These are phyloP conservation scores for Leccinum insolens DNA, from an alignment of 1,284 basidiomycete species.

Conservation along the genomic window DNA sequence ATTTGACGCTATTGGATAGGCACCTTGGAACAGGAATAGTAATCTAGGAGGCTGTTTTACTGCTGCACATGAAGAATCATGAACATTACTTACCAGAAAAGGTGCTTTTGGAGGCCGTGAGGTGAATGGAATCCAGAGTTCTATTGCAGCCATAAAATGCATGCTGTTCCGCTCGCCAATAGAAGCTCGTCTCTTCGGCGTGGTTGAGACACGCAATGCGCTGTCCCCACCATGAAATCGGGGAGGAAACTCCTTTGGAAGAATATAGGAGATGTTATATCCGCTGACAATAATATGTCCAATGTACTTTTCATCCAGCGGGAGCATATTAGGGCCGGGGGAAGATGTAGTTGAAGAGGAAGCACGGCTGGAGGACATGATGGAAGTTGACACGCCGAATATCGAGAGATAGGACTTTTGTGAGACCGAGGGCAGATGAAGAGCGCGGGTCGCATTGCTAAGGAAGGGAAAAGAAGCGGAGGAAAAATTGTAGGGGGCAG, in stretches of 20 bases:
- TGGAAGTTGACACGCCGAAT: conserved; percentile 45
- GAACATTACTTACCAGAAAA: conserved; percentile 56
- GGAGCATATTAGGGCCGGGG: conserved; percentile 36
- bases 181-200: conserved; percentile 51
- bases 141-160: conserved; percentile 78
- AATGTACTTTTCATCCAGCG: conserved; percentile 65
- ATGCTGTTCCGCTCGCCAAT: conserved; percentile 56
- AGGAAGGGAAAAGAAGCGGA: conserved; percentile 63
- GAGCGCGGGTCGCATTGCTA: conserved; percentile 65
- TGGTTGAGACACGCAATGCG: conserved; percentile 34
- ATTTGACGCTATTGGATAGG: conserved; percentile 70
- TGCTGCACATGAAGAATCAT: not conserved
- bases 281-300: conserved; percentile 75
- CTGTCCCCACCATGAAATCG: conserved; percentile 40
- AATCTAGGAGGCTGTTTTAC: conserved; percentile 46
- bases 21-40: conserved; percentile 77
- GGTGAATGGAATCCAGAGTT: conserved; percentile 71
- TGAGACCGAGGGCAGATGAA: conserved; percentile 65
- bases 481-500: conserved; percentile 74
- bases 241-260: conserved; percentile 72
- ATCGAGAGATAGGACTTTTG: conserved; percentile 59
- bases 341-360: conserved; percentile 29
- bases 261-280: conserved; percentile 74
- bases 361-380: conserved; percentile 42
- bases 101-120: conserved; percentile 69